Base-by-base conservation (phyloP, 2,329 filamentous ascomycete genomes). In the Botryotinia calthae region DNA sequence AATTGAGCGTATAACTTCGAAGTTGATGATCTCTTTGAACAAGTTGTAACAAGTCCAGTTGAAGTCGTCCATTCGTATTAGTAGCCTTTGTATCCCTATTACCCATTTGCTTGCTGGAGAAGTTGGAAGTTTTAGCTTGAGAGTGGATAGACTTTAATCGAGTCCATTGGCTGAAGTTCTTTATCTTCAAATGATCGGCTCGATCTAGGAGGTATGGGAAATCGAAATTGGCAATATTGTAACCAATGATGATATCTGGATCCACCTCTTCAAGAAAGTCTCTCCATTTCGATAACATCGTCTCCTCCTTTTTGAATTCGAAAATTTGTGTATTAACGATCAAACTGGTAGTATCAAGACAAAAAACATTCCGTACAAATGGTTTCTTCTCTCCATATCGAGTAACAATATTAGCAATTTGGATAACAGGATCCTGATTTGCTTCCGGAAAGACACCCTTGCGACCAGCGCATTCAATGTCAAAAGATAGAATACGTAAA, bases 221-320 rank as follows among this genome's bases (percentile, higher is more conserved):
- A 85, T 99, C 96, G 83, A 99, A 99, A 84, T 99, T 99, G 80
- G 93, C 86, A 83, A 97, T 99, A 82, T 99, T 99, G 90, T 99
- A 99, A 63, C 96, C 96, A 72, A 97, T 99, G 79, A 99, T 97
- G 76, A 99, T 93, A 83, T 99, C 96, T 0, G 96, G 95, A 77
- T 99, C 96, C 1, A 96, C 93, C 78, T 93, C 90, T 77, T 97
- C 87, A 25, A 99, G 82, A 76, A 99, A 99, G 74, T 97, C 88
- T 79, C 93, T 91, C 96, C 96, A 99, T 59, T 90, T 89, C 83
- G 91, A 90, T n/a, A 99, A 86, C 95, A 99, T 96, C 74, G 94
- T 90, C 71, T 92, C 89, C 81, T 99, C 96, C 61, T 88, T 87
- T 28, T 91, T 86, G 76, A 92, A 98, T 74, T 94, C 92, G 58